Conservation (phyloP, 306 rosid species). For the Trichosanthes cucumerina region DNA sequence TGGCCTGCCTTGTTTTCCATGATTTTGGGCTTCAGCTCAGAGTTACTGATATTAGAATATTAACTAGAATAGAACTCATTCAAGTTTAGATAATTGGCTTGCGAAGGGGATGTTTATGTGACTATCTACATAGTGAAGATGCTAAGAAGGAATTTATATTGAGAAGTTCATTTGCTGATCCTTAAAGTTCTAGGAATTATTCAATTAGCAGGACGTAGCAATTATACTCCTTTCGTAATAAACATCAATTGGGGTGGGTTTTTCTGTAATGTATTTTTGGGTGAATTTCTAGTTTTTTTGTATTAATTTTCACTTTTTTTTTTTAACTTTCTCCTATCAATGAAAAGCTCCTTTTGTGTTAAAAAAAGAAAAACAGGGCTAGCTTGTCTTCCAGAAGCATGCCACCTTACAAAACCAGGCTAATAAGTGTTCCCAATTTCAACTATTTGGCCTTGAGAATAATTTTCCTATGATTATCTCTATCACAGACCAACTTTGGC, state of each 20-base stretch:
- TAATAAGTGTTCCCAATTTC: neutral
- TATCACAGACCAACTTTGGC: neutral
- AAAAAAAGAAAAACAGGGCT: neutral
- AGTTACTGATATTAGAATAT: neutral
- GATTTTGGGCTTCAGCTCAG: neutral
- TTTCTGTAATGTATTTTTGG: neutral
- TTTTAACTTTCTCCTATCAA: neutral
- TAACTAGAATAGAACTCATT: neutral
- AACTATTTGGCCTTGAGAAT: neutral
- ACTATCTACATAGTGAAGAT: neutral
- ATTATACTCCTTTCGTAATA: neutral
- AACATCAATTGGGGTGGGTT: too few species aligned
- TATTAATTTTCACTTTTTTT: too few species aligned
- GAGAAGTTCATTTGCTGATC: neutral
- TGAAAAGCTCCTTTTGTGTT: neutral
- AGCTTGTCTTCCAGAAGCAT: neutral
- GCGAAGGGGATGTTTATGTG: neutral
- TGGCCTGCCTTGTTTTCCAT: neutral
- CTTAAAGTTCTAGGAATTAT: neutral
- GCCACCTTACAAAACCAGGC: neutral
- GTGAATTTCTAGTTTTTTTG: neutral
- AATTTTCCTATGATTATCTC: neutral
- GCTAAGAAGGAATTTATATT: neutral
- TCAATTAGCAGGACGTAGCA: neutral
- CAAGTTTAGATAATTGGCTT: neutral